Conservation (phyloP, 2,329 filamentous ascomycete species). For the Fusarium sp. region DNA sequence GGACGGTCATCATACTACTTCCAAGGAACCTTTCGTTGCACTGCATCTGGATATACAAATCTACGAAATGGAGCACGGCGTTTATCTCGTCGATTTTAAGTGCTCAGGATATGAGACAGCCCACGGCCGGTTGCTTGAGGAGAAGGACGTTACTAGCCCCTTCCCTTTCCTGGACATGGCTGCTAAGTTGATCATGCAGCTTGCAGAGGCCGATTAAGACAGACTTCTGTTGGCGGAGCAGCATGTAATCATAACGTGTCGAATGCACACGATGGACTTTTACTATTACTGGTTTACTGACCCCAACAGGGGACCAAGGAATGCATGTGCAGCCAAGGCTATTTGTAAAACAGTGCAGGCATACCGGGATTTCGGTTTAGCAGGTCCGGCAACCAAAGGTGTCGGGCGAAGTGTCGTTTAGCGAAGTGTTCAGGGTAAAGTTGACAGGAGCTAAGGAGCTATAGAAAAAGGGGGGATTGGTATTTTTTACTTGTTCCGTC, state of each 20-base stretch:
- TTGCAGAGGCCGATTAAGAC: constrained; percentile 79
- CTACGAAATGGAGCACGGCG: constrained; percentile 91
- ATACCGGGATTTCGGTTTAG: background rate
- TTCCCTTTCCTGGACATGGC: constrained; percentile 97
- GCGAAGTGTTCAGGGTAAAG: constrained; percentile 1
- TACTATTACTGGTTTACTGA: background rate
- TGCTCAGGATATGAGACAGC: constrained; percentile 93
- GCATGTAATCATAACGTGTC: background rate
- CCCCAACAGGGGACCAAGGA: background rate
- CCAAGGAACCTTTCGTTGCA: constrained; percentile 76
- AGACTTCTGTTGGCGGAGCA: background rate
- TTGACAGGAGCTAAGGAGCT: background rate
- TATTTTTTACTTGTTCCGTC: background rate
- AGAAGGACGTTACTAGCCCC: constrained; percentile 94
- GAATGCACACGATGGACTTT: background rate
- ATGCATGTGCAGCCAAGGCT: background rate
- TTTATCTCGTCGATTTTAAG: constrained; percentile 98
- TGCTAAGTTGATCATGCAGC: constrained; percentile 89
- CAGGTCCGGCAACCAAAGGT: background rate
- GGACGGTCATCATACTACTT: constrained; percentile 55
- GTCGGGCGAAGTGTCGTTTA: background rate
- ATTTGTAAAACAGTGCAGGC: background rate
- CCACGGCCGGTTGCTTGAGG: constrained; percentile 80
- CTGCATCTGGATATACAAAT: constrained; percentile 97
- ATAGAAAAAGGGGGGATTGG: constrained; percentile 1